A percentile compares a stretch with the other conserved stretches of the same genome.
Conservation (phyloP, 305 asterid species). For the Caryopteris hybrid region DNA sequence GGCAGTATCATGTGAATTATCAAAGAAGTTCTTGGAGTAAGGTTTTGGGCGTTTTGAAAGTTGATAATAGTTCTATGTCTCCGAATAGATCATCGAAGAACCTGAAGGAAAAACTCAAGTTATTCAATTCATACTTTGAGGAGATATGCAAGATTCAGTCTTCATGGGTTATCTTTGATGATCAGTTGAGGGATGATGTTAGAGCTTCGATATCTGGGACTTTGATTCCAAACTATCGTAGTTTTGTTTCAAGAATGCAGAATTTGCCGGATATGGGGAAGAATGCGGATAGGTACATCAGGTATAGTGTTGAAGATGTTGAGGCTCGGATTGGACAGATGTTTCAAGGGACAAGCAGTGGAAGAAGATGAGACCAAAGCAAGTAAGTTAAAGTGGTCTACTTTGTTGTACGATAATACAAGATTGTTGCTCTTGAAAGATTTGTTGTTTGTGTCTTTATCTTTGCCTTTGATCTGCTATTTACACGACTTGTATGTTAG, state of each 20-base stretch:
- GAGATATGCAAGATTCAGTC: slow-evolving; percentile 62
- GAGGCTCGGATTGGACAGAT: slow-evolving; percentile 56
- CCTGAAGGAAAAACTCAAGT: slow-evolving; percentile 66
- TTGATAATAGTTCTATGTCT: slow-evolving; percentile 41
- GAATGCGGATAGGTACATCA: slow-evolving; percentile 60
- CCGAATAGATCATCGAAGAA: slow-evolving; percentile 53
- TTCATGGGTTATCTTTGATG: slow-evolving; percentile 69
- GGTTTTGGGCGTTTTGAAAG: slow-evolving; percentile 60
- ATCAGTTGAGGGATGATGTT: slow-evolving; percentile 62
- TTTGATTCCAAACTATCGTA: slow-evolving; percentile 52
- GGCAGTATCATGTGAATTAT: slow-evolving; percentile 70
- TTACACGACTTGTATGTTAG: slow-evolving; percentile 21
- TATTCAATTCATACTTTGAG: slow-evolving; percentile 67
- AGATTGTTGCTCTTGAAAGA: slow-evolving; percentile 15
- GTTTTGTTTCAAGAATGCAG: slow-evolving; percentile 55
- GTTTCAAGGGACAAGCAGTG: slow-evolving; percentile 51
- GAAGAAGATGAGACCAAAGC: slow-evolving; percentile 47
- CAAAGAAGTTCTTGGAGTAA: slow-evolving; percentile 83
- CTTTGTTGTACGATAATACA: slow-evolving; percentile 30
- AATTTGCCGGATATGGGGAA: slow-evolving; percentile 44
- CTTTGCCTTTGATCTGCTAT: slow-evolving; percentile 19
- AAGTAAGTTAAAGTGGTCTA: slow-evolving; percentile 19
- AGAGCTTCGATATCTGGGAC: slow-evolving; percentile 49
- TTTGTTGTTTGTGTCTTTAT: slow-evolving; percentile 22
- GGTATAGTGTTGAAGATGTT: slow-evolving; percentile 57